Base-by-base conservation (phyloP, 768 basidiomycete genomes). In the Mycena pura region DNA sequence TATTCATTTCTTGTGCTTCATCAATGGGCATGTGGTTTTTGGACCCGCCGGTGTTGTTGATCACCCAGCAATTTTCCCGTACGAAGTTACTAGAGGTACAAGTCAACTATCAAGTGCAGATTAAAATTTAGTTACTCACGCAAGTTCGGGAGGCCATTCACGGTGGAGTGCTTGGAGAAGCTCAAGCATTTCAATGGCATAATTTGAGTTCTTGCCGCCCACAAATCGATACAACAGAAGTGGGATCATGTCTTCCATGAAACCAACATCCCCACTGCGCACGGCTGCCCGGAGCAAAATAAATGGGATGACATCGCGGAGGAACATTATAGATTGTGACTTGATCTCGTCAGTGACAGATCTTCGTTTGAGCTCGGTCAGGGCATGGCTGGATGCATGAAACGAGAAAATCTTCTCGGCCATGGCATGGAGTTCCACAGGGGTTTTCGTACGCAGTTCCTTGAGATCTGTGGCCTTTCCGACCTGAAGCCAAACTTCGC, bases 351-450 rank as follows among this genome's bases (percentile, higher is more conserved):
- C 25, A 17, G 62, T 51, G n/a, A 72, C 24, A 4, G 65, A 54
- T n/a, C 51, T 50, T 3, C 17, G 28, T 6, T 69, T 51, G 7
- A 67, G 60, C 15, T 66, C 27, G 2, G 56, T 52, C 9, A 80
- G 38, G 4, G 73, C 76, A n/a, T 59, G 44, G 15, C 36, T 72
- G 13, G 77, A 79, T n/a, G 76, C 75, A 40, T 67, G 65, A 3
- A 69, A 28, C 1, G 51, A 19, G 1, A 76, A 52, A 47, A 78
- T 65, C 11, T 57, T 48, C 10, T 66, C 53, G 2, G 77, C 76
- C 10, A 78, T 55, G 1, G 40, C 40, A 0, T n/a, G 0, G 0
- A 80, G 69, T 40, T 76, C 51, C 27, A 66, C 59, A 0, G 78
- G 77, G 1, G 68, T 46, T 9, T 38, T 27, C 2, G 43, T 24